These are phyloP conservation scores for Amanita rimosa DNA, from an alignment of 768 basidiomycete genomes.

Conservation along the genomic window DNA sequence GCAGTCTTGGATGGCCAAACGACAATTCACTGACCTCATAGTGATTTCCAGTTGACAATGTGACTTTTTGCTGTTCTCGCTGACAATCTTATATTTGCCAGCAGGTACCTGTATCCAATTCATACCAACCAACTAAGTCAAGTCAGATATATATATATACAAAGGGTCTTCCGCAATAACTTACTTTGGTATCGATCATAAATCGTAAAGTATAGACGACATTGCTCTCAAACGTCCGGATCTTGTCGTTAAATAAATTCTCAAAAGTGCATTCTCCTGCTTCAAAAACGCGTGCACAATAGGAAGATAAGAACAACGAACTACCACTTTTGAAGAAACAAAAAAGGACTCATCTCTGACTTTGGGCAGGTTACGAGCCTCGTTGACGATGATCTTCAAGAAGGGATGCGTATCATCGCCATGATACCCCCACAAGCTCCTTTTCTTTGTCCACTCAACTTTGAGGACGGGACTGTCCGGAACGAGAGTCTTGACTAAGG, in stretches of 20 bases:
- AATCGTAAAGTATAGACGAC: constrained; percentile 86
- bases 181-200: constrained; percentile 94
- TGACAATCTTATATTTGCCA: constrained; percentile 63
- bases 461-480: constrained; percentile 24
- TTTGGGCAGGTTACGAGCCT: constrained; percentile 73
- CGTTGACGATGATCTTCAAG: constrained; percentile 69
- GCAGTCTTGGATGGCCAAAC: not conserved
- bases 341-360: constrained; percentile 70
- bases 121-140: constrained; percentile 83
- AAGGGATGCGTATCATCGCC: constrained; percentile 76
- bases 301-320: constrained; percentile 9
- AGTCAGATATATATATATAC: constrained; percentile 3
- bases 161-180: not conserved
- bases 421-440: constrained; percentile 79
- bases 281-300: constrained; percentile 53
- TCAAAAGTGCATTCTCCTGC: constrained; percentile 60
- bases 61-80: constrained; percentile 50
- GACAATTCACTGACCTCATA: constrained; percentile 41
- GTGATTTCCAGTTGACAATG: constrained; percentile 84
- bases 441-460: constrained; percentile 51
- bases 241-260: constrained; percentile 39
- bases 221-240: constrained; percentile 87
- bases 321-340: not conserved
- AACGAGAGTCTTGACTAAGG: not conserved
- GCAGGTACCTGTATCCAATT: constrained; percentile 95